Percentiles rank a stretch among this genome's conserved stretches.
Conservation (phyloP, 176 grass and related monocot genomes). For the Dactylis glomerata region DNA sequence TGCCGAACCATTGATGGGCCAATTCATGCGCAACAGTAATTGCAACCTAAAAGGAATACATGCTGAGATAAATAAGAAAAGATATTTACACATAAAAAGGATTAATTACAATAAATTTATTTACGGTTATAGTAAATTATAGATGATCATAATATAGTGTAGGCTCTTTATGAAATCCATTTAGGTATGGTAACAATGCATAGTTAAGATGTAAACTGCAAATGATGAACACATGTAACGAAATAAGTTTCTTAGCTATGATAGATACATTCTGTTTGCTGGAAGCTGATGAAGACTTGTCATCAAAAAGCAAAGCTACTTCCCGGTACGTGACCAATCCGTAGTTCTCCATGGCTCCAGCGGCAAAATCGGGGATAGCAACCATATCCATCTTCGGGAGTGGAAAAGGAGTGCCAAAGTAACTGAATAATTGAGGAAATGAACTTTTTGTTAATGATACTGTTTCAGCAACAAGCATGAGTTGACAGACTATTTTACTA, state of each 20-base stretch:
- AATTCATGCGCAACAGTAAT: conserved; percentile 79
- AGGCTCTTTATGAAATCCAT: background rate
- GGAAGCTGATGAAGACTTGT: conserved; percentile 46
- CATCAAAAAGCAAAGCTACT: conserved; percentile 77
- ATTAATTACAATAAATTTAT: conserved; percentile 1
- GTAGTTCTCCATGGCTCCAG: conserved; percentile 95
- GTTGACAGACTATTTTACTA: background rate
- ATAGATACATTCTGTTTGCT: conserved; percentile 52
- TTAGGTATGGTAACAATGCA: background rate
- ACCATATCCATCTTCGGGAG: conserved; percentile 98
- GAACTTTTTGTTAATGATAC: conserved; percentile 12
- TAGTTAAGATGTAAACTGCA: conserved; percentile 13
- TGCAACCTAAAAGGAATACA: conserved; percentile 44
- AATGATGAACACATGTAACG: background rate
- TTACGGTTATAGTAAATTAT: background rate
- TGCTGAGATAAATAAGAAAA: conserved; percentile 20
- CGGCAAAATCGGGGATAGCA: conserved; percentile 84
- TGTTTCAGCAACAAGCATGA: background rate
- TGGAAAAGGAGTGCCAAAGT: conserved; percentile 82
- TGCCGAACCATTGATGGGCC: conserved; percentile 88
- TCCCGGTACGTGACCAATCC: conserved; percentile 82
- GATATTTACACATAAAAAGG: background rate
- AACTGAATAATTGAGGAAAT: conserved; percentile 42
- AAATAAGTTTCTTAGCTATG: conserved; percentile 5
- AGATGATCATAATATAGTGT: background rate